A percentile compares a stretch with the other conserved stretches of the same genome.
phyloP scores from a whole-genome alignment of 73 alveolate species.

The Symbiodinium pilosum region DNA sequence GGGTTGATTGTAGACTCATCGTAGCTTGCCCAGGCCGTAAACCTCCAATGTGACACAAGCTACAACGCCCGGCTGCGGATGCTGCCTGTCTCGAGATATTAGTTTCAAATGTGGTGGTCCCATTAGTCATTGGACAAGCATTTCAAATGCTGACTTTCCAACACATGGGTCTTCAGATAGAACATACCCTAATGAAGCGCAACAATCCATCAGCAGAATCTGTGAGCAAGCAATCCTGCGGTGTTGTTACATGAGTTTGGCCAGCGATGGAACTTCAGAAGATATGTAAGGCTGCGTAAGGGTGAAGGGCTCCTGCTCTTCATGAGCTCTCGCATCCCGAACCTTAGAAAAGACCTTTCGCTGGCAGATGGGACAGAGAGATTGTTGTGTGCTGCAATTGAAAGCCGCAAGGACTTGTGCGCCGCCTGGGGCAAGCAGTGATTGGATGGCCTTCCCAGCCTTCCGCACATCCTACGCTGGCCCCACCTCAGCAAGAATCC shows the following conservation, averaged over 20 bases:
- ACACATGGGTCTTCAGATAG: too few relatives aligned
- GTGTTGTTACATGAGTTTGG: neutral
- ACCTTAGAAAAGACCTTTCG: too few relatives aligned
- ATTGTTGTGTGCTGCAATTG: too few relatives aligned
- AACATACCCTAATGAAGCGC: too few relatives aligned
- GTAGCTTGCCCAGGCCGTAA: slow-evolving; percentile 13
- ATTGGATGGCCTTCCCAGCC: neutral
- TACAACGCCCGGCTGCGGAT: slow-evolving; percentile 57
- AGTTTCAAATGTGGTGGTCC: too few relatives aligned
- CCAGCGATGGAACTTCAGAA: neutral
- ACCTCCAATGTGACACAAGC: slow-evolving; percentile 74
- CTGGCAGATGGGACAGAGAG: too few relatives aligned
- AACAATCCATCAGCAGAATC: too few relatives aligned
- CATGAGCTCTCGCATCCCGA: neutral
- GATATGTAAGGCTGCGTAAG: too few relatives aligned
- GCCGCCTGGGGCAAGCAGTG: neutral
- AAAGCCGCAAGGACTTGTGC: neutral
- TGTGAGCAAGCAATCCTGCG: too few relatives aligned
- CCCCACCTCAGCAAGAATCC: neutral
- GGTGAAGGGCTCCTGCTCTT: neutral
- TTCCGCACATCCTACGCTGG: slow-evolving; percentile 8
- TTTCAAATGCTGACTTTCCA: too few relatives aligned
- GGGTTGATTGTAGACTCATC: neutral
- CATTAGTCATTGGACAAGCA: too few relatives aligned
- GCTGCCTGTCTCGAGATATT: neutral